A percentile compares a stretch with the other conserved stretches of the same genome.
phyloP scores from a whole-genome alignment of 163 green algal genomes.

The Chlorella variabilis region DNA sequence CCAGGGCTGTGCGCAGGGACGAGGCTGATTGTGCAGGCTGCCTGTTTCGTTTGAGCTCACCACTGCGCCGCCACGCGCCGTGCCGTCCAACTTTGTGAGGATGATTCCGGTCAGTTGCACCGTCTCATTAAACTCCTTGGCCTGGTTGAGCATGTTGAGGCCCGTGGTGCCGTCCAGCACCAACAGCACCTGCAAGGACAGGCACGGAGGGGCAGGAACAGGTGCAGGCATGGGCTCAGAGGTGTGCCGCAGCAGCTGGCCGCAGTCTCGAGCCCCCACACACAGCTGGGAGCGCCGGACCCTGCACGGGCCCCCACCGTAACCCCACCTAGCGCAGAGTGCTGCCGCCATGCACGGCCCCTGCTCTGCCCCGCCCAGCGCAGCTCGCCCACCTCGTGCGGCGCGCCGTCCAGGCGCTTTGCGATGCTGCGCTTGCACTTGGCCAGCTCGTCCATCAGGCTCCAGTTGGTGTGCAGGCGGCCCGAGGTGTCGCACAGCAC shows the following conservation, averaged over 20 bases:
- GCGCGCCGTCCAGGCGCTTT: constrained; percentile 64
- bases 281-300: too few relatives aligned
- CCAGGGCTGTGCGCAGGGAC: too few relatives aligned
- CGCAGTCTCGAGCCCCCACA: too few relatives aligned
- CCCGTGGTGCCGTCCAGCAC: constrained; percentile 98
- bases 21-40: too few relatives aligned
- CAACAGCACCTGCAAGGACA: constrained; percentile 49
- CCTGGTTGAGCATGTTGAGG: constrained; percentile 97
- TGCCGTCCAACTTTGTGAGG: constrained; percentile 98
- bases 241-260: too few relatives aligned
- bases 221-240: too few relatives aligned
- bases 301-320: too few relatives aligned
- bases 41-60: too few relatives aligned
- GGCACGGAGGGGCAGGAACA: too few relatives aligned
- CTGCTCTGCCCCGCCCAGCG: too few relatives aligned
- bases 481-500: constrained; percentile 95
- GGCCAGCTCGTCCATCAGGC: constrained; percentile 96
- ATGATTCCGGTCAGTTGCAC: constrained; percentile 92
- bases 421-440: constrained; percentile 82
- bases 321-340: too few relatives aligned
- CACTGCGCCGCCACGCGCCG: constrained; percentile 88
- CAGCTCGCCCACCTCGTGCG: constrained; percentile 75
- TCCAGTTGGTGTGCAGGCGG: constrained; percentile 95
- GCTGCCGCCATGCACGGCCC: too few relatives aligned
- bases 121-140: constrained; percentile 88